These are phyloP conservation scores for Puccinia hordei DNA, from an alignment of 1,284 basidiomycete species.

Conservation along the genomic window DNA sequence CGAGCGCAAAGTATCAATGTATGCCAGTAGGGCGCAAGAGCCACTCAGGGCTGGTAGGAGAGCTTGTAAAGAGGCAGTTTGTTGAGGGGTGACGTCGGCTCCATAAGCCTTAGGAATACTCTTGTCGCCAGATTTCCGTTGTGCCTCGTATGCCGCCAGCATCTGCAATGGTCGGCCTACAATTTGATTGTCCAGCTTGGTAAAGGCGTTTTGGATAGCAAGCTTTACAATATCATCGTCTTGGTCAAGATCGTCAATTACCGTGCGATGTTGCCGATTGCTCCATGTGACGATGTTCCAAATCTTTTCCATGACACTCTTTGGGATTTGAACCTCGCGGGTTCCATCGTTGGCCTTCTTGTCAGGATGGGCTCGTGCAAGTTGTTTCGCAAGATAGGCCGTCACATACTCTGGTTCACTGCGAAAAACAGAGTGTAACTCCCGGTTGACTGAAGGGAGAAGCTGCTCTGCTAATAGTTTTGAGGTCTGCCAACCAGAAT, in stretches of 20 bases:
- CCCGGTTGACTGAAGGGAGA: slow-evolving; percentile 80
- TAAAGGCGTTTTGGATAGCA: slow-evolving; percentile 77
- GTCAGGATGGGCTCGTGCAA: not conserved
- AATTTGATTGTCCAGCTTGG: slow-evolving; percentile 75
- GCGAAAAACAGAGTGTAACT: slow-evolving; percentile 67
- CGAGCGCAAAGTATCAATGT: slow-evolving; percentile 72
- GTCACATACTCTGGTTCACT: slow-evolving; percentile 57
- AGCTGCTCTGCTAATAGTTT: slow-evolving; percentile 79
- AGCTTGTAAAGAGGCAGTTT: slow-evolving; percentile 60
- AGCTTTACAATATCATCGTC: slow-evolving; percentile 69
- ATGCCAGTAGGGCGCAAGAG: slow-evolving; percentile 80
- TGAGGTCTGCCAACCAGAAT: slow-evolving; percentile 81
- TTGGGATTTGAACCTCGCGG: slow-evolving; percentile 44
- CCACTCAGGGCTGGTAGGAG: slow-evolving; percentile 78
- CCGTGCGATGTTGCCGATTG: not conserved
- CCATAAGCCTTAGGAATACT: slow-evolving; percentile 20
- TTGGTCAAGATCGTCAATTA: slow-evolving; percentile 60
- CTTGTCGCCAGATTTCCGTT: not conserved
- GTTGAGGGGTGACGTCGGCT: slow-evolving; percentile 41
- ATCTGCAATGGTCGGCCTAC: slow-evolving; percentile 73
- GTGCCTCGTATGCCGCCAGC: slow-evolving; percentile 60
- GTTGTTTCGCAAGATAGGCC: slow-evolving; percentile 33
- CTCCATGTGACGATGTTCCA: slow-evolving; percentile 51
- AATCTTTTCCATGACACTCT: slow-evolving; percentile 57
- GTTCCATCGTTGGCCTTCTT: not conserved